Conservation (phyloP, 2,329 filamentous ascomycete genomes). For the Colletotrichum sp. region DNA sequence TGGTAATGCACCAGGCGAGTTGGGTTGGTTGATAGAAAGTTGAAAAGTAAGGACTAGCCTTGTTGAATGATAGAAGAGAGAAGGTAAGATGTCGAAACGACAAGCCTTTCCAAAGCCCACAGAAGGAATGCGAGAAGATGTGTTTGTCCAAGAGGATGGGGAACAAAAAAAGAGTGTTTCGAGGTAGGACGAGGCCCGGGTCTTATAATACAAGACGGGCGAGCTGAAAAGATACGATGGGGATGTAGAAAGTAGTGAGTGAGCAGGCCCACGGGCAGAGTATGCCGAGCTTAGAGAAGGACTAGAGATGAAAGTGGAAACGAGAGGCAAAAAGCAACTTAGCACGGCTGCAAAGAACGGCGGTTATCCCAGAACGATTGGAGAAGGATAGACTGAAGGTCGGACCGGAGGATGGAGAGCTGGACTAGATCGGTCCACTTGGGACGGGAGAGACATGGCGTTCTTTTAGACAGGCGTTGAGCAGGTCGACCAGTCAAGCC, state of each 20-base stretch:
- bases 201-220: slow-evolving; percentile 18
- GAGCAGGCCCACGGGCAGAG: slow-evolving; percentile 14
- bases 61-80: slow-evolving; percentile 30
- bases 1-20: slow-evolving; percentile 29
- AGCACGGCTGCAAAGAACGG: slow-evolving; percentile 39
- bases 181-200: slow-evolving; percentile 19
- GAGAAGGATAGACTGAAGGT: slow-evolving; percentile 28
- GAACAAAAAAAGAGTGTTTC: neutral
- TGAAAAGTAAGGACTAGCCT: slow-evolving; percentile 42
- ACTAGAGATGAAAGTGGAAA: slow-evolving; percentile 20
- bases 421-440: slow-evolving; percentile 22
- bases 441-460: slow-evolving; percentile 23
- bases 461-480: slow-evolving; percentile 28
- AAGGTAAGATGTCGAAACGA: slow-evolving; percentile 24
- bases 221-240: slow-evolving; percentile 12
- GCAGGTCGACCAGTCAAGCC: slow-evolving; percentile 35
- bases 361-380: slow-evolving; percentile 36
- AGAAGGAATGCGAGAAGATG: slow-evolving; percentile 23
- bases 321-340: slow-evolving; percentile 26
- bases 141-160: slow-evolving; percentile 21
- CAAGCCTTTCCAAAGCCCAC: slow-evolving; percentile 22
- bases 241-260: slow-evolving; percentile 12
- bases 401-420: slow-evolving; percentile 18
- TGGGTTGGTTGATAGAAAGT: slow-evolving; percentile 26
- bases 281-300: slow-evolving; percentile 14